Conservation (phyloP, 2,329 filamentous ascomycete species). For the Annulohypoxylon truncatum region DNA sequence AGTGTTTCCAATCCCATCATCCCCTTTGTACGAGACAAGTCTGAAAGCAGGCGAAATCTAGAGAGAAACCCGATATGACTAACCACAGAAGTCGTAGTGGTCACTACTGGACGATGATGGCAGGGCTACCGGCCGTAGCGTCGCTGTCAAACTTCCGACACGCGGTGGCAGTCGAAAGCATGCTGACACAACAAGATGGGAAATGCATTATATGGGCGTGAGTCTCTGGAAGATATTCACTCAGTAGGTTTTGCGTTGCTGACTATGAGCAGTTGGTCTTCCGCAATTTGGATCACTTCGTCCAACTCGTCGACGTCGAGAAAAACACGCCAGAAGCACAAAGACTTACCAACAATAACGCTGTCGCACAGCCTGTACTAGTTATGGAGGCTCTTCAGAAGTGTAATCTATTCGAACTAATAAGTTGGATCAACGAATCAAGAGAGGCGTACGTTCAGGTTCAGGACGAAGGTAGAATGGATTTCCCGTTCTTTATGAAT, state of each 20-base stretch:
- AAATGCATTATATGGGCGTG: constrained; percentile 9
- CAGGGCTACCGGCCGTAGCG: neutral
- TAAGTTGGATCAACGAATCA: constrained; percentile 6
- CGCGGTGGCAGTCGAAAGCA: neutral
- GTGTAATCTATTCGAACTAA: constrained; percentile 1
- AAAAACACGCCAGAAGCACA: neutral
- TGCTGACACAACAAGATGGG: neutral
- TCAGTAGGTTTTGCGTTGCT: neutral
- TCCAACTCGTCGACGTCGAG: constrained; percentile 12
- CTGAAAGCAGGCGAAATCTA: neutral
- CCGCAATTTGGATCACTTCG: constrained; percentile 2
- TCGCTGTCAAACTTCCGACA: constrained; percentile 14
- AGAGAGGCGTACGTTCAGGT: too few species aligned
- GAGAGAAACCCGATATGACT: neutral
- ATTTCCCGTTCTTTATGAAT: too few species aligned
- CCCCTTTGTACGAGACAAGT: neutral
- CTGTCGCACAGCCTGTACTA: neutral
- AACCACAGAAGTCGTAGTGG: constrained; percentile 20
- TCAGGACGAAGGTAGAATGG: too few species aligned
- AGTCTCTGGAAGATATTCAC: neutral
- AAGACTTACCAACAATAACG: constrained; percentile 3
- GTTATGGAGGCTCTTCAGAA: constrained; percentile 21
- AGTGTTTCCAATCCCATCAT: neutral
- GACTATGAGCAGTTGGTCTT: neutral
- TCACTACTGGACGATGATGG: neutral